These are phyloP conservation scores for Scopulariopsis brevicaulis DNA, from an alignment of 2,329 filamentous ascomycete genomes.

Conservation along the genomic window DNA sequence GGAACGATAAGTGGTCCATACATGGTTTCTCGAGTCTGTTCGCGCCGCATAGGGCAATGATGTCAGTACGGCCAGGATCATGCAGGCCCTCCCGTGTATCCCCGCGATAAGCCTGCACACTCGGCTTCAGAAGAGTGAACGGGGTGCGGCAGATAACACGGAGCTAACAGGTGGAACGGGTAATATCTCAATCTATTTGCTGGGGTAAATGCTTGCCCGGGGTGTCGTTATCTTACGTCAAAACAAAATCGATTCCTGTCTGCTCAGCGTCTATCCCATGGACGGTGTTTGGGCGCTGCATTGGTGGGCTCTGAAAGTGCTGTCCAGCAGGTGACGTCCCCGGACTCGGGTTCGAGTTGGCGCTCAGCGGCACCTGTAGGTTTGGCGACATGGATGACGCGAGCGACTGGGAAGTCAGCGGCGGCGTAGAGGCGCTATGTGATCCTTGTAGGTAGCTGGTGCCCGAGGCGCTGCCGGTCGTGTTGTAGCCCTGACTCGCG, in stretches of 20 bases:
- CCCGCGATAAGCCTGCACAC: neutral
- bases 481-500: constrained; percentile 33
- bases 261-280: constrained; percentile 61
- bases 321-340: constrained; percentile 15
- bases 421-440: constrained; percentile 34
- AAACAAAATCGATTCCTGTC: constrained; percentile 79
- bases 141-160: neutral
- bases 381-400: constrained; percentile 25
- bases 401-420: constrained; percentile 29
- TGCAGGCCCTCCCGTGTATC: neutral
- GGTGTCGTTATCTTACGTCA: constrained; percentile 65
- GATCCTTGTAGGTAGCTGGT: constrained; percentile 43
- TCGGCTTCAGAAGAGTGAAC: neutral
- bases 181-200: neutral
- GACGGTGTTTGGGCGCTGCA: constrained; percentile 16
- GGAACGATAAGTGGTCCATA: constrained; percentile 79
- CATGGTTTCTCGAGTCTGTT: constrained; percentile 83
- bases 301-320: constrained; percentile 14
- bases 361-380: constrained; percentile 12
- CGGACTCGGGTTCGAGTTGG: constrained; percentile 9
- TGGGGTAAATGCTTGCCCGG: constrained; percentile 50
- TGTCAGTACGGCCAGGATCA: constrained; percentile 27
- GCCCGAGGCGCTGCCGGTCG: constrained; percentile 47
- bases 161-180: neutral
- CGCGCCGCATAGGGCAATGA: constrained; percentile 18